Conservation (phyloP, 176 grass and related monocot species). For the Dendrocalamus sinicus region DNA sequence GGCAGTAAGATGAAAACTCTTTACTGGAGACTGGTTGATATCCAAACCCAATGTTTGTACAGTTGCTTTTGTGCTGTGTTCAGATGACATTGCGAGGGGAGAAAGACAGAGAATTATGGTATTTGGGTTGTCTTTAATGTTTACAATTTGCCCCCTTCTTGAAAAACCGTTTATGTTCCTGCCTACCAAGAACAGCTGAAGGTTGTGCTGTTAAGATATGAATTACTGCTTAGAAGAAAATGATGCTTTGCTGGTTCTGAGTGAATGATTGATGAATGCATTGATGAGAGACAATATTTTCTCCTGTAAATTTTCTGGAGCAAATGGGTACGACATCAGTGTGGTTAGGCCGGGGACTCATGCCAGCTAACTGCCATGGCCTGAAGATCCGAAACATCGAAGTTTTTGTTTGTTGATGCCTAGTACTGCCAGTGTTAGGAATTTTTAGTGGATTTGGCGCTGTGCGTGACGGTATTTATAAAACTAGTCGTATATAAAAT, state of each 20-base stretch:
- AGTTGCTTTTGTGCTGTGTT: background rate
- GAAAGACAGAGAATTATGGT: background rate
- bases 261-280: background rate
- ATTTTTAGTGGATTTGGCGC: too few relatives aligned
- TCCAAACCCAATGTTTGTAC: background rate
- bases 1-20: background rate
- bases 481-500: too few relatives aligned
- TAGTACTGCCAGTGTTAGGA: background rate
- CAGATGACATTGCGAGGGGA: background rate
- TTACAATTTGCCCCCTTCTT: background rate
- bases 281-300: background rate
- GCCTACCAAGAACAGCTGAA: background rate
- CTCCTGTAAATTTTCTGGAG: background rate
- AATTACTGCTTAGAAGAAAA: background rate
- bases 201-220: background rate
- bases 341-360: background rate
- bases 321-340: background rate
- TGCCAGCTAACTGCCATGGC: slow-evolving; percentile 2
- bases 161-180: background rate
- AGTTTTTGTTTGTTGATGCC: background rate
- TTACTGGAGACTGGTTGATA: background rate
- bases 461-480: too few relatives aligned
- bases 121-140: background rate
- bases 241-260: background rate
- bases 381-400: slow-evolving; percentile 13